Evolutionary conservation across 805 yeast genomes (phyloP).

Genomic region (Tetrapisispora arboricola): DNA sequence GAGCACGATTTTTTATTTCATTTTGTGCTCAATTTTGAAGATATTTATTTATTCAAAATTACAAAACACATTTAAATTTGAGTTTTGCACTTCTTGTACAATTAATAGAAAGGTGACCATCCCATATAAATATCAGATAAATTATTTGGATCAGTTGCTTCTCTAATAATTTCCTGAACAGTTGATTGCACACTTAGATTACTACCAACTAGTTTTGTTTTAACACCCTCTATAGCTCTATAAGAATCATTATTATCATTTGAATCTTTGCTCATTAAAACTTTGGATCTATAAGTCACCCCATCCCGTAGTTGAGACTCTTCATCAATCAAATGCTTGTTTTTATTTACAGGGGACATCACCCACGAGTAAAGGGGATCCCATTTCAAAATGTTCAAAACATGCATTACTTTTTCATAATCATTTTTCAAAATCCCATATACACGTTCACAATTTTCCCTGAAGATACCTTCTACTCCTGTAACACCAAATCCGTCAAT

Average conservation of each 20-base stretch:
- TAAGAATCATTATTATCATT: slow-evolving; percentile 52
- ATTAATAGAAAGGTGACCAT: slow-evolving; percentile 66
- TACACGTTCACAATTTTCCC: slow-evolving; percentile 62
- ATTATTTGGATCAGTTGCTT: slow-evolving; percentile 60
- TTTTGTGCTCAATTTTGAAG: too few species aligned
- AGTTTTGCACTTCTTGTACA: background rate
- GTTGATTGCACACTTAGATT: slow-evolving; percentile 75
- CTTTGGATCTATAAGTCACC: slow-evolving; percentile 1
- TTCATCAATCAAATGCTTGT: slow-evolving; percentile 28
- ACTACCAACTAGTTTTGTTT: slow-evolving; percentile 52
- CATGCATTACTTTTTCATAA: slow-evolving; percentile 61
- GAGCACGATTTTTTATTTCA: background rate
- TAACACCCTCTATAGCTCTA: slow-evolving; percentile 64
- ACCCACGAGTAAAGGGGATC: slow-evolving; percentile 94
- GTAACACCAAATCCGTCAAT: slow-evolving; percentile 88
- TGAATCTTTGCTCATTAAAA: background rate
- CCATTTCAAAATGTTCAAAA: slow-evolving; percentile 75
- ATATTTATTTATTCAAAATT: background rate
- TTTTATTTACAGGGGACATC: slow-evolving; percentile 60
- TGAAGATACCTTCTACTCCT: slow-evolving; percentile 74
- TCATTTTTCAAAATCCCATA: slow-evolving; percentile 56
- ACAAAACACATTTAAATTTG: too few species aligned
- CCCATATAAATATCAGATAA: slow-evolving; percentile 72
- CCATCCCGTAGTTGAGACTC: slow-evolving; percentile 11
- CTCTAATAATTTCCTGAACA: slow-evolving; percentile 67